Evolutionary conservation across 305 asterid species (phyloP).

Genomic region (Striga hermonthica): DNA sequence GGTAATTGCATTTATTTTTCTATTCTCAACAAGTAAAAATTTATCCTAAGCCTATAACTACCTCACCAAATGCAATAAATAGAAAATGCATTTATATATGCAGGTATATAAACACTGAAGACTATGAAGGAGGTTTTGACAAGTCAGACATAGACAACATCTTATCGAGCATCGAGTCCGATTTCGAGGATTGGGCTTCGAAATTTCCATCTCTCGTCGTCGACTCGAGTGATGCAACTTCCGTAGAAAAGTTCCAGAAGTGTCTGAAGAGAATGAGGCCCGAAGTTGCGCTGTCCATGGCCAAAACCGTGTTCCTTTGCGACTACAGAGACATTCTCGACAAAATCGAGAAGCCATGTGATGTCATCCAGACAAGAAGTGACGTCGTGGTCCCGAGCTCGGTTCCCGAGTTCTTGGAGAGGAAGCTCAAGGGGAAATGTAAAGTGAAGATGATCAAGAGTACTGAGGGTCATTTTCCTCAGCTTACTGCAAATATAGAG

Average conservation of each 20-base stretch:
- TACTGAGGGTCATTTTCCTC: conserved; percentile 78
- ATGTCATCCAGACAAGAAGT: conserved; percentile 46
- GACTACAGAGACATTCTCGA: conserved; percentile 58
- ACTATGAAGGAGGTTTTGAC: conserved; percentile 75
- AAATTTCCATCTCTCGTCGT: conserved; percentile 48
- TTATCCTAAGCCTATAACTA: not conserved
- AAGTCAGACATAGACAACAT: conserved; percentile 47
- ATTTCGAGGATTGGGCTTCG: conserved; percentile 61
- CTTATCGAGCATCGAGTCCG: conserved; percentile 49
- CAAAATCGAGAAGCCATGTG: conserved; percentile 51
- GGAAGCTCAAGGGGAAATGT: conserved; percentile 43
- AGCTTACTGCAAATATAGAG: conserved; percentile 55
- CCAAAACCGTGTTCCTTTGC: conserved; percentile 57
- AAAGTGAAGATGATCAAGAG: conserved; percentile 40
- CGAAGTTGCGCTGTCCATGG: conserved; percentile 52
- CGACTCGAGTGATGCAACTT: conserved; percentile 53
- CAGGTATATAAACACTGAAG: conserved; percentile 54
- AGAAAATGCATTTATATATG: not conserved
- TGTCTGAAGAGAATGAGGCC: conserved; percentile 56
- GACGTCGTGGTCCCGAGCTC: conserved; percentile 70
- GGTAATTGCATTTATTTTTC: not conserved
- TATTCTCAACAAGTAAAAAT: not conserved
- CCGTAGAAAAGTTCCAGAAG: conserved; percentile 39
- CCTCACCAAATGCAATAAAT: too few species aligned
- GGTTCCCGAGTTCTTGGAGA: conserved; percentile 52